A percentile compares a stretch with the other conserved stretches of the same genome.
These are phyloP conservation scores for Boletus austroedulis DNA, from an alignment of 1,284 basidiomycete genomes.

Conservation along the genomic window DNA sequence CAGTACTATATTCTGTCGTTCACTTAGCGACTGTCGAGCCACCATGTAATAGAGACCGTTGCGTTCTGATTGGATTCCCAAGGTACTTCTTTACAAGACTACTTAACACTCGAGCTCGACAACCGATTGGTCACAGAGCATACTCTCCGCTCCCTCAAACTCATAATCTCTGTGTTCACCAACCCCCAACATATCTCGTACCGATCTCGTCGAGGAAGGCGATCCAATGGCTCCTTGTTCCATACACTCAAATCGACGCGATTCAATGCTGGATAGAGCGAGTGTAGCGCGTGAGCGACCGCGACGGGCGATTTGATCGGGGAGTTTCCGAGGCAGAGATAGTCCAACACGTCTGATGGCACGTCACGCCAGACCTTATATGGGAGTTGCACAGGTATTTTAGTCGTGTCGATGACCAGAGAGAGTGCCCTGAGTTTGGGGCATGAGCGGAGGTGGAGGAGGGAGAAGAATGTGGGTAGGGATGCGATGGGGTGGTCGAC, in stretches of 20 bases:
- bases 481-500: conserved; percentile 12
- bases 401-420: conserved; percentile 22
- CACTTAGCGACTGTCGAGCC: no score
- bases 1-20: background rate
- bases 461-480: conserved; percentile 23
- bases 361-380: background rate
- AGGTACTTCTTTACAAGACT: no score
- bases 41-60: no score
- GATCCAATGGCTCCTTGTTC: conserved; percentile 21
- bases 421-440: conserved; percentile 16
- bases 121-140: no score
- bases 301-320: conserved; percentile 7
- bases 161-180: conserved; percentile 19
- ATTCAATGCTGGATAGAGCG: conserved; percentile 21
- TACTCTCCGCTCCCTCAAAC: background rate
- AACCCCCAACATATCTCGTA: conserved; percentile 19
- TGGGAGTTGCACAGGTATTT: background rate
- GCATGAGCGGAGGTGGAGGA: conserved; percentile 9
- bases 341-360: conserved; percentile 2
- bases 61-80: no score
- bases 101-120: no score
- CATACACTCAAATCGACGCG: conserved; percentile 24
- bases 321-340: conserved; percentile 26
- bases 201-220: conserved; percentile 9
- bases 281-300: conserved; percentile 14